Evolutionary conservation across 1,284 basidiomycete genomes (phyloP).

Genomic region (Ceratobasidium sp.): DNA sequence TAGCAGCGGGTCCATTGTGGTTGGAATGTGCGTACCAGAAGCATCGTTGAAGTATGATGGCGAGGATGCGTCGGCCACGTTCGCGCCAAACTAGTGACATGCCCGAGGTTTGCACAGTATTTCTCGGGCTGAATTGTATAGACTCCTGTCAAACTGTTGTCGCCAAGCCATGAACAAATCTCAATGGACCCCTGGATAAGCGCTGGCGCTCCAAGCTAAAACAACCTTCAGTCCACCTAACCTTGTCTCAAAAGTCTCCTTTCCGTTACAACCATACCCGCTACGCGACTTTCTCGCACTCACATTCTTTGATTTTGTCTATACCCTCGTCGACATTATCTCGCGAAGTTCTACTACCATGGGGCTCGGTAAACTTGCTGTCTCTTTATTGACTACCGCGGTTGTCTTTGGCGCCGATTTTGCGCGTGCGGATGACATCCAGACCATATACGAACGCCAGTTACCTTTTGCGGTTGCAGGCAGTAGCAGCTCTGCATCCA

Average conservation of each 20-base stretch:
- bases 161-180: too few species aligned
- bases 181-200: too few species aligned
- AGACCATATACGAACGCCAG: constrained; percentile 37
- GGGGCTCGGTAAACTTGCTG: not conserved
- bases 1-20: too few species aligned
- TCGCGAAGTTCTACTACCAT: not conserved
- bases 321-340: not conserved
- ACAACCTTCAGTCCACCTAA: not conserved
- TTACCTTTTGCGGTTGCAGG: constrained; percentile 23
- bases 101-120: too few species aligned
- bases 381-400: not conserved
- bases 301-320: not conserved
- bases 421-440: constrained; percentile 16
- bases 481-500: not conserved
- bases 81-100: too few species aligned
- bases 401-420: not conserved
- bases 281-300: not conserved
- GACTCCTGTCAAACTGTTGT: too few species aligned
- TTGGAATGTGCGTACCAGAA: too few species aligned
- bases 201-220: not conserved
- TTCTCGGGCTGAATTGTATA: too few species aligned
- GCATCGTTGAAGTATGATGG: too few species aligned
- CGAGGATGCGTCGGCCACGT: too few species aligned
- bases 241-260: not conserved
- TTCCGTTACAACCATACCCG: not conserved